A percentile compares a stretch with the other conserved stretches of the same genome.
phyloP scores from a whole-genome alignment of 1,139 yeast species.

The Candida gigantensis region DNA sequence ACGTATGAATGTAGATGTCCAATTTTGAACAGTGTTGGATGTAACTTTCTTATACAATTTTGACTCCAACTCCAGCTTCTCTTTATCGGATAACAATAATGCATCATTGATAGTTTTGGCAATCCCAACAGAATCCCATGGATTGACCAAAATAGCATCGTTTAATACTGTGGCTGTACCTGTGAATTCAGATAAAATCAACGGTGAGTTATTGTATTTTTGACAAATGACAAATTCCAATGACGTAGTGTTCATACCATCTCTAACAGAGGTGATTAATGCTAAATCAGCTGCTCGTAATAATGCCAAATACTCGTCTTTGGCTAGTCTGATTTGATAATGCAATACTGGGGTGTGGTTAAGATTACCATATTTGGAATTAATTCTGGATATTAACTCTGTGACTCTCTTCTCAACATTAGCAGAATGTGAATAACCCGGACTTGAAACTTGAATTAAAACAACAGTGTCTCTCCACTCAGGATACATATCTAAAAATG shows the following conservation, averaged over 20 bases:
- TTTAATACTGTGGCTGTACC: conserved; percentile 83
- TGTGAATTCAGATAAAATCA: conserved; percentile 87
- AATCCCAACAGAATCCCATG: conserved; percentile 95
- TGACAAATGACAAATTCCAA: conserved; percentile 91
- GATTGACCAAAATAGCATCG: conserved; percentile 86
- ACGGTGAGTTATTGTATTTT: conserved; percentile 67
- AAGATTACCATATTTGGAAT: conserved; percentile 78
- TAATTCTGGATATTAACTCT: conserved; percentile 76
- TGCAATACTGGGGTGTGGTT: conserved; percentile 85
- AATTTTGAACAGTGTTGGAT: conserved; percentile 72
- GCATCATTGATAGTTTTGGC: conserved; percentile 80
- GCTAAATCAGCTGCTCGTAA: conserved; percentile 89
- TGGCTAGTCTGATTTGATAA: conserved; percentile 84
- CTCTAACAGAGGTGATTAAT: conserved; percentile 85
- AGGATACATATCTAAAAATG: conserved; percentile 85
- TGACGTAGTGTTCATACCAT: conserved; percentile 96
- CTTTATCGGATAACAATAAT: conserved; percentile 48
- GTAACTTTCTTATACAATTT: conserved; percentile 66
- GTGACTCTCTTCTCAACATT: conserved; percentile 76
- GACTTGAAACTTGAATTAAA: conserved; percentile 87
- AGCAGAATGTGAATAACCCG: conserved; percentile 58
- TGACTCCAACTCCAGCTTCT: conserved; percentile 45
- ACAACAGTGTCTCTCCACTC: conserved; percentile 89
- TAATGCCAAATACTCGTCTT: conserved; percentile 86
- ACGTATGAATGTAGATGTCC: conserved; percentile 70